Evolutionary conservation across 306 rosid species (phyloP).

Genomic region (Sicyos baderoa): DNA sequence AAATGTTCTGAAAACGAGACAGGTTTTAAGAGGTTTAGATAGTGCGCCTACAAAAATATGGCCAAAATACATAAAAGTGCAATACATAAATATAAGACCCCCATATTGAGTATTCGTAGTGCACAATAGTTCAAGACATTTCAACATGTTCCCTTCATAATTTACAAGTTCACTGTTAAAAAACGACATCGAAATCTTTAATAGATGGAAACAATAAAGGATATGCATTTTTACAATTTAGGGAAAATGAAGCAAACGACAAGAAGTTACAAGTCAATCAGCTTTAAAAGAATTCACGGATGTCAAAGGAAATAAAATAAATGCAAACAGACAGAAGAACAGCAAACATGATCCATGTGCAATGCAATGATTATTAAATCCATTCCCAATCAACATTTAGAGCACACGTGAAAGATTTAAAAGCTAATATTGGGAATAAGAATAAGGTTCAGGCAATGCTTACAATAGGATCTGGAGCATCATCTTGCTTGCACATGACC

Average conservation of each 20-base stretch:
- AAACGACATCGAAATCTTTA: not conserved
- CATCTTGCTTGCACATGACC: conserved; percentile 99
- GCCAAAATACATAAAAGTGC: too few species aligned
- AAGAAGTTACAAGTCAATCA: not conserved
- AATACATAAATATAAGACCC: too few species aligned
- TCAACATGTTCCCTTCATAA: not conserved
- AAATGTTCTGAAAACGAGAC: too few species aligned
- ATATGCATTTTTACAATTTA: not conserved
- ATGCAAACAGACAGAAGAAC: not conserved
- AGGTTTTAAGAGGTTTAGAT: too few species aligned
- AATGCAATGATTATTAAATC: conserved; percentile 15
- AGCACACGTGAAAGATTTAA: conserved; percentile 9
- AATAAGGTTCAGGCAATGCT: conserved; percentile 27
- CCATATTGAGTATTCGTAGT: too few species aligned
- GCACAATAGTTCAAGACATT: not conserved
- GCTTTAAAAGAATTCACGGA: not conserved
- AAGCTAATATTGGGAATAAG: conserved; percentile 11
- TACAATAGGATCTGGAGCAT: conserved; percentile 98
- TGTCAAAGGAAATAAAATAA: not conserved
- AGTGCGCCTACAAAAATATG: too few species aligned
- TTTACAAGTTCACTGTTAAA: not conserved
- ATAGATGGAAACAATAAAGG: not conserved
- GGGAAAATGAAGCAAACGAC: not conserved
- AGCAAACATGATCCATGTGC: conserved; percentile 15
- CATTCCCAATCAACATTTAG: conserved; percentile 11